Evolutionary conservation across 108 stramenopile genomes (phyloP), one percentile per base, ranked within the genome.

Genomic region (Schizochytrium sp.): DNA sequence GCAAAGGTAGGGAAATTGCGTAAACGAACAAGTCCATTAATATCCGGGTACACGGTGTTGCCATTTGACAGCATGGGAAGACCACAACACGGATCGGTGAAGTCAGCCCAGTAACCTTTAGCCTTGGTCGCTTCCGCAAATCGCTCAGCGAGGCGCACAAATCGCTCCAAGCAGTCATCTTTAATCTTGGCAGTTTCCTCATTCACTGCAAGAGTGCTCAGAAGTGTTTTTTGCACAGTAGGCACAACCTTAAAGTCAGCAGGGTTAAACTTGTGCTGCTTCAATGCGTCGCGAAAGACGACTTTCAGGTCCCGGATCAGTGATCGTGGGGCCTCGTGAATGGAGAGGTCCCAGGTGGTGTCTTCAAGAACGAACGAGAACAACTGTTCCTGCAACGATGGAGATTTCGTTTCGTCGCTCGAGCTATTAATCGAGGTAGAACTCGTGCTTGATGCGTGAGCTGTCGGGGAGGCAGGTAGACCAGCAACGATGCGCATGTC

Each of bases 31-130:
- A 83, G 76, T 5, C 76, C 76, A 13, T 83, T 47, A 83, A 83
- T 83, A 38, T 83, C 76, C 10, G 76, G 53, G 40, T 83, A 83
- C 55, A 83, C 76, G 38, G 53, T 83, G 76, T 83, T 83, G 10
- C 76, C 76, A 53, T 56, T 5, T 10, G 76, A 83, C 45, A 17
- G 76, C 76, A 83, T 83, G 50, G 76, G 76, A 13, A 83, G 76
- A 38, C 76, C 76, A 38, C 50, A 83, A 40, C 76, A 83, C 15
- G 76, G 76, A 2, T 83, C 76, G 76, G 50, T 55, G 28, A 47
- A 83, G 28, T 83, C 76, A 2, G 76, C 76, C 76, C 76, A 83
- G 3, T 38, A 83, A 5, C 76, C 76, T n/a, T 40, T 17, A 10
- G 47, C 50, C 76, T 28, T 38, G 28, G 55, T 17, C 10, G 53